Evolutionary conservation across 768 basidiomycete species (phyloP).

Genomic region (Mycena haematopus): DNA sequence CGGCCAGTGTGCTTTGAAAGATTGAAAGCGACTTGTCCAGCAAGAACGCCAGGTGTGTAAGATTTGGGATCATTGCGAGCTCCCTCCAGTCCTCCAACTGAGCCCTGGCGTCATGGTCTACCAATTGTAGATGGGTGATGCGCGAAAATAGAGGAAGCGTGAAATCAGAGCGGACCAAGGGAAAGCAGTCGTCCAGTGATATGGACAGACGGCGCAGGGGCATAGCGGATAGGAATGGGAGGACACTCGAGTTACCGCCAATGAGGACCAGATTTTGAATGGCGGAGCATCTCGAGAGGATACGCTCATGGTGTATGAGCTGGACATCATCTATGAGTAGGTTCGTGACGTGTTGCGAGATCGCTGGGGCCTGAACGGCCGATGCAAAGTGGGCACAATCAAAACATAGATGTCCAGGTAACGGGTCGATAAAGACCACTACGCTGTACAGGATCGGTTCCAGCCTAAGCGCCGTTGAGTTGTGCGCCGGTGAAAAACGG

Average conservation of each 20-base stretch:
- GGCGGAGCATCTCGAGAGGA: not conserved
- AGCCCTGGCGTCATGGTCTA: not conserved
- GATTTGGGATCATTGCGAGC: slow-evolving; percentile 3
- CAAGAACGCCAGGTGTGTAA: slow-evolving; percentile 10
- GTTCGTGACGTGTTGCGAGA: slow-evolving; percentile 4
- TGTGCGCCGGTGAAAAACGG: too few relatives aligned
- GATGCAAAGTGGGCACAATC: not conserved
- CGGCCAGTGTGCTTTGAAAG: not conserved
- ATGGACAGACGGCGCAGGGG: not conserved
- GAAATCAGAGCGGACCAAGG: not conserved
- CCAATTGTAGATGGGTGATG: slow-evolving; percentile 4
- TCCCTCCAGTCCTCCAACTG: slow-evolving; percentile 3
- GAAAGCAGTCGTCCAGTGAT: not conserved
- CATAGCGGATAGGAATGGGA: slow-evolving; percentile 2
- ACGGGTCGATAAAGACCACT: not conserved
- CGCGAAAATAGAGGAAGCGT: slow-evolving; percentile 1
- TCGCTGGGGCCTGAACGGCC: slow-evolving; percentile 1
- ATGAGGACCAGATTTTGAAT: not conserved
- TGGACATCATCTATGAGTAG: not conserved
- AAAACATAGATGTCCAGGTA: not conserved
- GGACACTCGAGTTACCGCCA: not conserved
- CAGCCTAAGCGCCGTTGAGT: not conserved
- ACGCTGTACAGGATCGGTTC: slow-evolving; percentile 12
- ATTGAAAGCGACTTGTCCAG: not conserved
- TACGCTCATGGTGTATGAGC: not conserved